A percentile compares a stretch with the other conserved stretches of the same genome.
phyloP scores from a whole-genome alignment of 177 flowering plant genomes.

The Tripterygium wilfordii region DNA sequence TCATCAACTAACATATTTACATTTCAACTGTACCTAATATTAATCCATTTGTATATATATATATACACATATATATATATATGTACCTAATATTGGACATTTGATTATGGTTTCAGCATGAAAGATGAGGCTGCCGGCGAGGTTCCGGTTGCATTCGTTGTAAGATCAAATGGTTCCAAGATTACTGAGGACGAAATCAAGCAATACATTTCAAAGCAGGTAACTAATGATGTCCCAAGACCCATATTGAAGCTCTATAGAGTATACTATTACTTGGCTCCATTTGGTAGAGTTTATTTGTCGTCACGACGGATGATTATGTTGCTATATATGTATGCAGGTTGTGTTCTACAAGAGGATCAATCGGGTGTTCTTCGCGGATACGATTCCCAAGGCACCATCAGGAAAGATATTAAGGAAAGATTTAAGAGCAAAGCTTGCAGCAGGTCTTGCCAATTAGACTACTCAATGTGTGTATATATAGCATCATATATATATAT shows the following conservation, averaged over 20 bases:
- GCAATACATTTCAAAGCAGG: slow-evolving; percentile 76
- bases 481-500: too few relatives aligned
- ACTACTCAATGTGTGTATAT: background rate
- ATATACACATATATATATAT: too few relatives aligned
- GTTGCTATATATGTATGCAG: too few relatives aligned
- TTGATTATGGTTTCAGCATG: slow-evolving; percentile 47
- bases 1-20: too few relatives aligned
- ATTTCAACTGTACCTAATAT: too few relatives aligned
- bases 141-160: slow-evolving; percentile 82
- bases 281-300: too few relatives aligned
- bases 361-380: slow-evolving; percentile 42
- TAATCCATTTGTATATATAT: too few relatives aligned
- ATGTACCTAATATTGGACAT: background rate
- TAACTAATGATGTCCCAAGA: slow-evolving; percentile 13
- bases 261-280: background rate
- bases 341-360: slow-evolving; percentile 67
- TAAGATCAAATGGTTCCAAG: slow-evolving; percentile 60
- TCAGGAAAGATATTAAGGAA: slow-evolving; percentile 66
- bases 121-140: slow-evolving; percentile 86
- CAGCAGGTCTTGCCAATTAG: slow-evolving; percentile 23
- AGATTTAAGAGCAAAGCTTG: slow-evolving; percentile 44
- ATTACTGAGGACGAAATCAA: slow-evolving; percentile 77
- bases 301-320: too few relatives aligned
- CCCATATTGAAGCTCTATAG: background rate
- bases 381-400: slow-evolving; percentile 54